Percentiles rank a stretch among this genome's conserved stretches.
Evolutionary conservation across 2,329 filamentous ascomycete species (phyloP).

Genomic region (Penicillium hesseltinei): DNA sequence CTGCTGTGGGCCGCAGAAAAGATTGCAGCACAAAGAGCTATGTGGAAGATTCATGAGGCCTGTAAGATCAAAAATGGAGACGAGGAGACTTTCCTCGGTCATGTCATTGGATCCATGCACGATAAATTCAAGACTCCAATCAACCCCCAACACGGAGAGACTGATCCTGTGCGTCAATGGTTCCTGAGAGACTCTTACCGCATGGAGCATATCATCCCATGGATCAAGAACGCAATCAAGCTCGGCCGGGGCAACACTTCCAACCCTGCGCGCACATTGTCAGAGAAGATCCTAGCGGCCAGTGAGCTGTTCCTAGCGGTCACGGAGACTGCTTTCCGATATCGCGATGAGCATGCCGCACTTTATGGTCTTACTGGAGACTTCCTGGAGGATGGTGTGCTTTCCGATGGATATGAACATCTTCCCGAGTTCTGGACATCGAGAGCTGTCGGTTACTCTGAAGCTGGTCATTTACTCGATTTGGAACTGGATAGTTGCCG

Average conservation of each 20-base stretch:
- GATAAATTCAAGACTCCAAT: constrained; percentile 71
- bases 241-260: constrained; percentile 64
- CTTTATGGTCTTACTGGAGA: constrained; percentile 73
- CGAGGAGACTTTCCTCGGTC: constrained; percentile 67
- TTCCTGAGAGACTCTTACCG: constrained; percentile 74
- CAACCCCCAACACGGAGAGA: constrained; percentile 64
- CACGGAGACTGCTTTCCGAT: constrained; percentile 64
- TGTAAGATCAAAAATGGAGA: constrained; percentile 61
- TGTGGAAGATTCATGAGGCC: constrained; percentile 79
- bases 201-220: constrained; percentile 73
- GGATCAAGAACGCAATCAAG: constrained; percentile 74
- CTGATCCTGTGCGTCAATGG: constrained; percentile 79
- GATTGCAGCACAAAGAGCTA: constrained; percentile 70
- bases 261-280: constrained; percentile 49
- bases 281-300: constrained; percentile 61
- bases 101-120: constrained; percentile 73
- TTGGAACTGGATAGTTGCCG: constrained; percentile 42
- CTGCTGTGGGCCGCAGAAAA: constrained; percentile 90
- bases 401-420: constrained; percentile 62
- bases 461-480: constrained; percentile 41
- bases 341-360: constrained; percentile 66
- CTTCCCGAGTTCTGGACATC: constrained; percentile 87
- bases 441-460: constrained; percentile 41
- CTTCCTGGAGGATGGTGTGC: constrained; percentile 62
- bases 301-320: constrained; percentile 69